Conservation (phyloP, 2,329 filamentous ascomycete genomes). For the Botrytis byssoidea region DNA sequence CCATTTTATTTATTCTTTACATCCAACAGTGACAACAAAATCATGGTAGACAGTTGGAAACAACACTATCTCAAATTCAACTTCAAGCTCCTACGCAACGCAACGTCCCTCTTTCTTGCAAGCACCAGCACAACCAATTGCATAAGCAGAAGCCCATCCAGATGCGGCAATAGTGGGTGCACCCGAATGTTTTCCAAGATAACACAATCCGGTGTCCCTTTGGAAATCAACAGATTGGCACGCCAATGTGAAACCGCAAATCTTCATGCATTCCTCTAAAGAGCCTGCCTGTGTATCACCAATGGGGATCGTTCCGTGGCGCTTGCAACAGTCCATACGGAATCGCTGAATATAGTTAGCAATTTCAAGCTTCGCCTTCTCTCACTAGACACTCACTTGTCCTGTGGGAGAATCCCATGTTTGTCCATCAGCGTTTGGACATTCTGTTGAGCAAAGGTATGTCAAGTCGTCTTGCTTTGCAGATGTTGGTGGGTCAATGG, state of each 20-base stretch:
- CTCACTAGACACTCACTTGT: neutral
- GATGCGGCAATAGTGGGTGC: conserved; percentile 1
- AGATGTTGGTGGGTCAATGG: conserved; percentile 6
- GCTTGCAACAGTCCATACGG: conserved; percentile 1
- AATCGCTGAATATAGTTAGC: neutral
- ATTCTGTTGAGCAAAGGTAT: conserved; percentile 10
- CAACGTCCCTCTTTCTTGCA: conserved; percentile 13
- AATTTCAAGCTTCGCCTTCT: neutral
- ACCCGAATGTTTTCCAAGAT: conserved; percentile 5
- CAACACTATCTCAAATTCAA: neutral
- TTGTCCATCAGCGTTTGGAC: conserved; percentile 16
- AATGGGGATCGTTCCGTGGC: neutral
- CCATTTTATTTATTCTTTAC: neutral
- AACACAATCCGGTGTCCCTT: neutral
- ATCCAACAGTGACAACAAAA: neutral
- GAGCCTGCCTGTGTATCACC: neutral
- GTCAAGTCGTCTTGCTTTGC: neutral
- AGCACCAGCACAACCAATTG: conserved; percentile 12
- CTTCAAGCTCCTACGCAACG: neutral
- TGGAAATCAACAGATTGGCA: conserved; percentile 9
- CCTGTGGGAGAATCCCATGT: conserved; percentile 11
- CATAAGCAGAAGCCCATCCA: conserved; percentile 17
- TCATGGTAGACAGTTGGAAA: neutral
- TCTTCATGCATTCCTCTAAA: conserved; percentile 13
- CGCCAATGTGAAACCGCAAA: neutral